Evolutionary conservation across 2,329 filamentous ascomycete species (phyloP).

Genomic region (Calonectria ilicicola): DNA sequence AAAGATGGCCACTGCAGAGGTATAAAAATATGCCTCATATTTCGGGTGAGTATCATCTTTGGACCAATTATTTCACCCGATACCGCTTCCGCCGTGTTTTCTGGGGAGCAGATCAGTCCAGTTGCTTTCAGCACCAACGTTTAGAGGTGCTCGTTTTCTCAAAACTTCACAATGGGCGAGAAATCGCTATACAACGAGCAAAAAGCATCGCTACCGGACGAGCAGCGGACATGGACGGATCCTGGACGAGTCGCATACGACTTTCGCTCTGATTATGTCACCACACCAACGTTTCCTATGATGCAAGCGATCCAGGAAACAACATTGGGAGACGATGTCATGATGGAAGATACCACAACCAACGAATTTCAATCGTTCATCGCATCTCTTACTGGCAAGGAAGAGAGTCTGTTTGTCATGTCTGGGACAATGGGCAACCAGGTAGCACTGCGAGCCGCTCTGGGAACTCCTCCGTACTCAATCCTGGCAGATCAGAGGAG

Average conservation of each 20-base stretch:
- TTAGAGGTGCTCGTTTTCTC: too few relatives aligned
- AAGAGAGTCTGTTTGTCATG: not conserved
- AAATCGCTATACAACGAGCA: not conserved
- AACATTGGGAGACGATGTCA: not conserved
- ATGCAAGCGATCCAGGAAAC: not conserved
- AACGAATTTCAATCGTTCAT: not conserved
- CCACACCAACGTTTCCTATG: not conserved
- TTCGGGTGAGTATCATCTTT: too few relatives aligned
- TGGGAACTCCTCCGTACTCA: not conserved
- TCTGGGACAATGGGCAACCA: not conserved
- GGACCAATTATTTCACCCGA: too few relatives aligned
- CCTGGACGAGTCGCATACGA: not conserved
- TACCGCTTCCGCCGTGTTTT: too few relatives aligned
- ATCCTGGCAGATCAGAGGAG: not conserved
- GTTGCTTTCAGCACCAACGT: not conserved
- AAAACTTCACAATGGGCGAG: not conserved
- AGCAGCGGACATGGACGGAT: not conserved
- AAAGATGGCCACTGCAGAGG: not conserved
- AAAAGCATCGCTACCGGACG: not conserved
- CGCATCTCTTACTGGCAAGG: not conserved
- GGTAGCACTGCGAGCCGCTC: not conserved
- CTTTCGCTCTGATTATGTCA: not conserved
- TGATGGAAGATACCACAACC: not conserved
- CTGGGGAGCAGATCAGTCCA: not conserved
- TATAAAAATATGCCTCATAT: not conserved